phyloP scores from a whole-genome alignment of 1,284 basidiomycete genomes.

The Boletus coffeatus region DNA sequence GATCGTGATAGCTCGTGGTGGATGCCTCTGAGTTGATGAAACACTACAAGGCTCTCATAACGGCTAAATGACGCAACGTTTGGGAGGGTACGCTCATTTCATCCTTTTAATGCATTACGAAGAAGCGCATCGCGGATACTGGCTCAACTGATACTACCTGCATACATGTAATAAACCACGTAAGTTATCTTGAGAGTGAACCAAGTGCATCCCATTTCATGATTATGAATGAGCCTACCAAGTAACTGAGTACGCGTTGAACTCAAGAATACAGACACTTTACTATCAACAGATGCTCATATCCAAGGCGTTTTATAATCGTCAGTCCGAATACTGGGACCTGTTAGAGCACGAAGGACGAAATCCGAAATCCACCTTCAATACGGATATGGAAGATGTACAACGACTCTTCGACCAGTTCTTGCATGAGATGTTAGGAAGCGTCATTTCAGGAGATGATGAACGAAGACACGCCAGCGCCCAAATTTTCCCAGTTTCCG shows the following conservation, averaged over 20 bases:
- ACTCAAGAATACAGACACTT: background rate
- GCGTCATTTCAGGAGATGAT: too few relatives aligned
- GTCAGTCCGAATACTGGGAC: too few relatives aligned
- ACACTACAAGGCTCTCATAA: conserved; percentile 39
- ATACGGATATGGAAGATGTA: too few relatives aligned
- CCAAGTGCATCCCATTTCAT: background rate
- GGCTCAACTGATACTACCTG: background rate
- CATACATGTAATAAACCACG: conserved; percentile 4
- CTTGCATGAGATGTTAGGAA: too few relatives aligned
- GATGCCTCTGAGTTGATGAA: conserved; percentile 41
- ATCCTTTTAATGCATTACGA: background rate
- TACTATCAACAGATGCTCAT: conserved; percentile 12
- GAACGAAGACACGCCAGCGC: too few relatives aligned
- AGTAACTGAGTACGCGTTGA: conserved; percentile 5
- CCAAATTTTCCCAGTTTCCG: too few relatives aligned
- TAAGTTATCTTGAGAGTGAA: background rate
- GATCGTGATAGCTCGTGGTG: conserved; percentile 31
- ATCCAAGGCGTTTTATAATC: conserved; percentile 14
- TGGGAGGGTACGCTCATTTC: background rate
- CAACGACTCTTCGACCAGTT: too few relatives aligned
- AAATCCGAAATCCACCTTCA: too few relatives aligned
- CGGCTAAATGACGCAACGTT: conserved; percentile 16
- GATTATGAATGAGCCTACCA: conserved; percentile 20
- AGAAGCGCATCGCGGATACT: background rate
- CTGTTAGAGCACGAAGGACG: too few relatives aligned